Base-by-base conservation (phyloP, 805 yeast species). In the Candida boleticola region DNA sequence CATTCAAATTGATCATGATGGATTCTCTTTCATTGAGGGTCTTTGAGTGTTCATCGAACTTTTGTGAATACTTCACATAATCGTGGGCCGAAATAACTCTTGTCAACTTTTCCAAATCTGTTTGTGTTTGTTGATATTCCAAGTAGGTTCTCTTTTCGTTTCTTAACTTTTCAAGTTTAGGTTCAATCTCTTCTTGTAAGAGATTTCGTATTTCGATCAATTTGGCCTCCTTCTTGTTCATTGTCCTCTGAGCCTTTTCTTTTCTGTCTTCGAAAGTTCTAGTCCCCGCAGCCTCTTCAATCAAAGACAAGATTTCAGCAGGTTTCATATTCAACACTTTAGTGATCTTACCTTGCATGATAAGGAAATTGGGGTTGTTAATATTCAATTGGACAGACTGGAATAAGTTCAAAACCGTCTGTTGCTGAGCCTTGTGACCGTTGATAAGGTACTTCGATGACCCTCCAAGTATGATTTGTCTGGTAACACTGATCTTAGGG, bases 211-310 rank as follows among this genome's bases (percentile, higher is more conserved):
- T 90, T 57, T 88, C 95, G 27, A 73, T 77, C 39, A 93, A 73
- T 54, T 90, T 90, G 13, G 85, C 76, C 52, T 93, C 96, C 55
- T 92, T 92, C 64, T 89, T 90, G 1, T 83, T 77, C 89, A 93
- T 89, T 1, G 96, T 88, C 57, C 86, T 83, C 54, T 88, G 85
- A 0, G 98, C 97, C 58, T 86, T 87, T 45, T 86, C 95, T 53
- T 92, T 82, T 49, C 97, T 79, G 47, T 89, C 96, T 61, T 93
- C 98, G 57, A 88, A 93, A 75, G 92, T 87, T 49, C 92, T 81
- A 0, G 99, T 93, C 4, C 99, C 99, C 0, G 99, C 96, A 0
- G 99, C 99, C 65, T 93, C 99, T 63, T 93, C 99, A 41, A 93
- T 89, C 51, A 93, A 73, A 3, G 96, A 83, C 48, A 93, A 65